Percentiles rank a stretch among this genome's conserved stretches.
phyloP scores from a whole-genome alignment of 495 filamentous ascomycete species.

The Hypoxylon lienhwacheense region DNA sequence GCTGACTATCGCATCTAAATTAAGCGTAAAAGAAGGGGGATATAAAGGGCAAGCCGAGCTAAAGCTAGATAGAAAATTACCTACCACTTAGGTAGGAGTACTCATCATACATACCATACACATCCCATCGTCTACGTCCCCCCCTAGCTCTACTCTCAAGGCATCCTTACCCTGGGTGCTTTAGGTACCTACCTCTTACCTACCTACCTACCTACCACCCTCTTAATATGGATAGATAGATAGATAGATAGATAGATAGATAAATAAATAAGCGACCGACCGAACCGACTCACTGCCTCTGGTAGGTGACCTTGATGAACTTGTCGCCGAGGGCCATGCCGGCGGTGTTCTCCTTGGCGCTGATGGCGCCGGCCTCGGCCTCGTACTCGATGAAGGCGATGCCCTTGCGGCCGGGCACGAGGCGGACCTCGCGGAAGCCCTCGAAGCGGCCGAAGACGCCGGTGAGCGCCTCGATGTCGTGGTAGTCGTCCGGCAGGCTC shows the following conservation, averaged over 20 bases:
- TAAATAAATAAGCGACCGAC: background rate
- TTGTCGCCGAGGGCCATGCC: conserved; percentile 79
- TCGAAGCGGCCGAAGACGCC: conserved; percentile 87
- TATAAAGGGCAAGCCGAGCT: conserved; percentile 13
- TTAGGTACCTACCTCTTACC: too few relatives aligned
- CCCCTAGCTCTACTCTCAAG: background rate
- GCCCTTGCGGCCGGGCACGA: conserved; percentile 82
- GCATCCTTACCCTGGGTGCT: too few relatives aligned
- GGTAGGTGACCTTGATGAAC: conserved; percentile 82
- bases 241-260: too few relatives aligned
- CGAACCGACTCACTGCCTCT: conserved; percentile 70
- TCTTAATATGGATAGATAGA: too few relatives aligned
- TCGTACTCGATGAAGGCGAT: conserved; percentile 99
- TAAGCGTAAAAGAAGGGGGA: too few relatives aligned
- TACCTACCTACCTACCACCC: too few relatives aligned
- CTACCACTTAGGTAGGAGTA: too few relatives aligned
- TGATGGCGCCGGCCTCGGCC: conserved; percentile 82
- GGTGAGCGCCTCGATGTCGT: conserved; percentile 75
- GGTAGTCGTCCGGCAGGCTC: conserved; percentile 85
- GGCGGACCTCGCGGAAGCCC: conserved; percentile 89
- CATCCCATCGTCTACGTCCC: background rate
- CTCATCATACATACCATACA: conserved; percentile 19
- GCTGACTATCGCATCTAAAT: too few relatives aligned
- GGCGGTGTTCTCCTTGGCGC: conserved; percentile 90
- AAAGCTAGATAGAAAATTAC: conserved; percentile 13